These are phyloP conservation scores for Lactuca saligna DNA, from an alignment of 129 eudicot genomes.

Conservation along the genomic window DNA sequence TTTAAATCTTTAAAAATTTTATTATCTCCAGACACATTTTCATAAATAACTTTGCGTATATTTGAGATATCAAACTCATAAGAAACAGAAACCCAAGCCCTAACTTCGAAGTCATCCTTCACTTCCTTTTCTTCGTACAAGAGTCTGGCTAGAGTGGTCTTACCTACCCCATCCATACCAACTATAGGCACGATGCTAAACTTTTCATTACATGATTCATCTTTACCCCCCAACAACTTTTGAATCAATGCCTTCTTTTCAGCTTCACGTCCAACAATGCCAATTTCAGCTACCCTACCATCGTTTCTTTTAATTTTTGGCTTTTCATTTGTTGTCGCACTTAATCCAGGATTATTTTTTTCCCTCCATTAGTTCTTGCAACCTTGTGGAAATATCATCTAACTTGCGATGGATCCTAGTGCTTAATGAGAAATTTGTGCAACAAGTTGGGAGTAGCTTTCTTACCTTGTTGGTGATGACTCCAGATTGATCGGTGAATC, in stretches of 20 bases:
- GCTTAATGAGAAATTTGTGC: background rate
- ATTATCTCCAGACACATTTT: too few species aligned
- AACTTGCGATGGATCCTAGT: background rate
- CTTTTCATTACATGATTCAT: background rate
- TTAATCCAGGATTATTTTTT: background rate
- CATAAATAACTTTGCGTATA: too few species aligned
- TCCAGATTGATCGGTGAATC: background rate
- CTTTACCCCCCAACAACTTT: background rate
- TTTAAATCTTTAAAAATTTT: too few species aligned
- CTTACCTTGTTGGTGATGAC: background rate
- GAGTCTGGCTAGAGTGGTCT: too few species aligned
- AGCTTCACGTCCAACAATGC: background rate
- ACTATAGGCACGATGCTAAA: background rate
- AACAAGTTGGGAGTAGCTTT: background rate
- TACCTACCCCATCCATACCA: background rate
- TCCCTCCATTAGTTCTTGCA: background rate
- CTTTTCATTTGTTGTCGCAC: background rate
- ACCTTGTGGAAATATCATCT: background rate
- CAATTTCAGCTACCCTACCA: background rate
- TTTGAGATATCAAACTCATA: too few species aligned
- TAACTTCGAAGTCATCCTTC: too few species aligned
- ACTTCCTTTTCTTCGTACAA: too few species aligned
- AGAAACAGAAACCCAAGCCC: too few species aligned
- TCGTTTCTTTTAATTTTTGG: background rate
- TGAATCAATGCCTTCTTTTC: background rate